A percentile compares a stretch with the other conserved stretches of the same genome.
Conservation (phyloP, 257 asterid species). For the Scutellaria barbata region DNA sequence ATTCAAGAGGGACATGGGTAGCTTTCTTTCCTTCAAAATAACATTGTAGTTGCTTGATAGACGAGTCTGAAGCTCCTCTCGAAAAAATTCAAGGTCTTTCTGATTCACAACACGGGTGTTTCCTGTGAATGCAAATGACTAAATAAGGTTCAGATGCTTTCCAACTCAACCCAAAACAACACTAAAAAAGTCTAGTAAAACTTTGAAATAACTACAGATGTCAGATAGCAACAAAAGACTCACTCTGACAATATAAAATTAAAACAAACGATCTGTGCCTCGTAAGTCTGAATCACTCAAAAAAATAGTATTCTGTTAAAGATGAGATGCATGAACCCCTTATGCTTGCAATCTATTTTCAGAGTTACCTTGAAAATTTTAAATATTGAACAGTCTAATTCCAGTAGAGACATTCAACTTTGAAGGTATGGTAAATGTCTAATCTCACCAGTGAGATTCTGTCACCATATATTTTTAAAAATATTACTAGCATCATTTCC, state of each 20-base stretch:
- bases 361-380: background rate
- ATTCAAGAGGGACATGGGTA: constrained; percentile 87
- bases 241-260: background rate
- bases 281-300: background rate
- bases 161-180: background rate
- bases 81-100: constrained; percentile 78
- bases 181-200: background rate
- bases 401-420: background rate
- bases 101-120: constrained; percentile 88
- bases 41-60: constrained; percentile 87
- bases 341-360: background rate
- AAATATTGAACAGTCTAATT: background rate
- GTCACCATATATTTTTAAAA: background rate
- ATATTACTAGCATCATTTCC: background rate
- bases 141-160: background rate
- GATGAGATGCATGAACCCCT: background rate
- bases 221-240: background rate
- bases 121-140: constrained; percentile 46
- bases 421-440: background rate
- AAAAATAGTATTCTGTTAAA: background rate
- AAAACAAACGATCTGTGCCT: background rate
- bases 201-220: background rate
- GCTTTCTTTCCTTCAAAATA: constrained; percentile 82
- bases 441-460: background rate
- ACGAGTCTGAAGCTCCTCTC: constrained; percentile 79